Conservation (phyloP, 148 eudicot species). For the Persicaria maculosa region DNA sequence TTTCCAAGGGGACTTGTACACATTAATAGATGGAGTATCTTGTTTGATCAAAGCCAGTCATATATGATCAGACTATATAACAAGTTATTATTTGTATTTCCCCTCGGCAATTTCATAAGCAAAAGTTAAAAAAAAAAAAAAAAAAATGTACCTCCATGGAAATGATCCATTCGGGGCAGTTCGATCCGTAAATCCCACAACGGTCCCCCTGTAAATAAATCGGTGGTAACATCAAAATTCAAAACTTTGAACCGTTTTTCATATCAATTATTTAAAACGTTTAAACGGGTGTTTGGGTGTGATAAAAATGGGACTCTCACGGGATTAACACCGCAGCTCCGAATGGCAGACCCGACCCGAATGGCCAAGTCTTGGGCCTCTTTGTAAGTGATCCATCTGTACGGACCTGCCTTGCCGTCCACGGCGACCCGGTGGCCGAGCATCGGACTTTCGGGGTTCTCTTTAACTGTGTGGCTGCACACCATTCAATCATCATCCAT, state of each 20-base stretch:
- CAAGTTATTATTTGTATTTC: too few species aligned
- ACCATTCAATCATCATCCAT: background rate
- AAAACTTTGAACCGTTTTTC: background rate
- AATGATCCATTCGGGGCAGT: conserved; percentile 88
- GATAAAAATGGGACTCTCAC: conserved; percentile 35
- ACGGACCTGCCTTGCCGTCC: conserved; percentile 75
- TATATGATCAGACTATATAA: too few species aligned
- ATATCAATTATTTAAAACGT: too few species aligned
- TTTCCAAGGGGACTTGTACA: too few species aligned
- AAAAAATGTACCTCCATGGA: conserved; percentile 72
- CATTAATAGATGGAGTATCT: too few species aligned
- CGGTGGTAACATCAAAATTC: background rate
- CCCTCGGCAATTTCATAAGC: background rate
- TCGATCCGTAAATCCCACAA: conserved; percentile 86
- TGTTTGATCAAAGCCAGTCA: too few species aligned
- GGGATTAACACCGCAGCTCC: conserved; percentile 58
- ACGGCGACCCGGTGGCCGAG: conserved; percentile 63
- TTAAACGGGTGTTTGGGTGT: background rate
- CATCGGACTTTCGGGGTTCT: conserved; percentile 50
- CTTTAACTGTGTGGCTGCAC: conserved; percentile 60
- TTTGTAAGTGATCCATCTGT: conserved; percentile 58
- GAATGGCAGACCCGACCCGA: conserved; percentile 56
- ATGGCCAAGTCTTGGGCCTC: conserved; percentile 49
- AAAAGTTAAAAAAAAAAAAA: background rate
- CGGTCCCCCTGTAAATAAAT: conserved; percentile 45